Base-by-base conservation (phyloP, 2,329 filamentous ascomycete genomes). In the Xenoacremonium recifei region DNA sequence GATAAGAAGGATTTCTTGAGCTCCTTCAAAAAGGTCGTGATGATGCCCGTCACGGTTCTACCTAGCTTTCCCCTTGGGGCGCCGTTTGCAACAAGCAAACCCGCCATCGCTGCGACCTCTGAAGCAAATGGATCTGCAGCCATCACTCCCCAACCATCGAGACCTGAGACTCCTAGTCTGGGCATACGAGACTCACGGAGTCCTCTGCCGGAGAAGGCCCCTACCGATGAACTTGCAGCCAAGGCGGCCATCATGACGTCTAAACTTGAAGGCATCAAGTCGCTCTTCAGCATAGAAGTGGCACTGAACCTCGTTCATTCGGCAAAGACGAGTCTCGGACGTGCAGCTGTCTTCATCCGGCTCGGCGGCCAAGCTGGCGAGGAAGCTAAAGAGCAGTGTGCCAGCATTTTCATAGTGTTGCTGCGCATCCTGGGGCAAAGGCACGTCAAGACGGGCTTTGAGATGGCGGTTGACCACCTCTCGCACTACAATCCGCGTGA, bases 201-300 rank as follows among this genome's bases (percentile, higher is more conserved):
- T 21, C 64, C 66, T 1, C 45, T 66, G 17, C 83, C 67, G 21
- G 68, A 71, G 2, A 85, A 91, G 63, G 86, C 85, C 3, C 92
- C 92, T 1, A 95, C 86, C 0, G 88, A 90, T 42, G 93, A 99
- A 64, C 77, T 99, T 21, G 91, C 92, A 25, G 93, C 93, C 35
- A 99, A 99, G 69, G 89, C 92, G n/a, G 92, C 93, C 1, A 84
- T 99, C 38, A 96, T 99, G 89, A 91, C 92, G 43, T 90, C 89
- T 9, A 85, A 90, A 49, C 75, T 99, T 13, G 93, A 97, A 68
- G 92, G 92, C 31, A 99, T 99, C 65, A 88, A 88, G 55, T 90
- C 89, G 13, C 76, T 99, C 13, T 97, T 97, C 69, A 96, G 90
- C 65, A 95, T 99, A 54, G 93, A 99, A 62, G 84, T 99, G 10